These are phyloP conservation scores for Cladophialophora chaetospira DNA, from an alignment of 2,329 filamentous ascomycete genomes.

Conservation along the genomic window DNA sequence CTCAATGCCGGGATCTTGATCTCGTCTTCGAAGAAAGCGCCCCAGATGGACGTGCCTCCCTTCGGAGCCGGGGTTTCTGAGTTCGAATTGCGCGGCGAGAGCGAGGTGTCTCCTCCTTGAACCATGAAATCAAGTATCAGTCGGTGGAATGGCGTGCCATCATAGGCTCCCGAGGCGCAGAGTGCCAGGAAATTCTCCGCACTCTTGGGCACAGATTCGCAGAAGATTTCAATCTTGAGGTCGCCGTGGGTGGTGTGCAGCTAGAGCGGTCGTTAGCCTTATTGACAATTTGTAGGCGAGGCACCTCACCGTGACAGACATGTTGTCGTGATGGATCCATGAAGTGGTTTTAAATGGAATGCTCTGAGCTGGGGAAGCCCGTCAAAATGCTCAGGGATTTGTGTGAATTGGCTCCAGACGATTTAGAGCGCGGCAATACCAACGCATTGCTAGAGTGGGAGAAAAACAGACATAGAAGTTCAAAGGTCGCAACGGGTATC, in stretches of 20 bases:
- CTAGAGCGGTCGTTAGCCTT: constrained; percentile 32
- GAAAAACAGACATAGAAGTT: no score
- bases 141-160: constrained; percentile 64
- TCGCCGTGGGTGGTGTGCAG: constrained; percentile 87
- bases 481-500: no score
- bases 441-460: no score
- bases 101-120: constrained; percentile 59
- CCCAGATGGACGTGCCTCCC: constrained; percentile 60
- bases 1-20: constrained; percentile 58
- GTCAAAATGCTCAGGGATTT: neutral
- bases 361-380: neutral
- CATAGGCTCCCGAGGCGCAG: constrained; percentile 62
- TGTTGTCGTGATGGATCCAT: constrained; percentile 21
- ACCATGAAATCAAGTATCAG: constrained; percentile 66
- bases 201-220: constrained; percentile 89
- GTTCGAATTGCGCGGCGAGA: constrained; percentile 42
- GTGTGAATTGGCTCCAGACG: no score
- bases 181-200: constrained; percentile 75
- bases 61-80: constrained; percentile 53
- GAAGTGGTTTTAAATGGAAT: neutral
- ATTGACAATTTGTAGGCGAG: neutral
- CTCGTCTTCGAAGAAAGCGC: constrained; percentile 61
- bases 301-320: constrained; percentile 32
- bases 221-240: constrained; percentile 95
- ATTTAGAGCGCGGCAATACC: no score